Evolutionary conservation across 2,329 filamentous ascomycete species (phyloP).

Genomic region (Colletotrichum brevisporum): DNA sequence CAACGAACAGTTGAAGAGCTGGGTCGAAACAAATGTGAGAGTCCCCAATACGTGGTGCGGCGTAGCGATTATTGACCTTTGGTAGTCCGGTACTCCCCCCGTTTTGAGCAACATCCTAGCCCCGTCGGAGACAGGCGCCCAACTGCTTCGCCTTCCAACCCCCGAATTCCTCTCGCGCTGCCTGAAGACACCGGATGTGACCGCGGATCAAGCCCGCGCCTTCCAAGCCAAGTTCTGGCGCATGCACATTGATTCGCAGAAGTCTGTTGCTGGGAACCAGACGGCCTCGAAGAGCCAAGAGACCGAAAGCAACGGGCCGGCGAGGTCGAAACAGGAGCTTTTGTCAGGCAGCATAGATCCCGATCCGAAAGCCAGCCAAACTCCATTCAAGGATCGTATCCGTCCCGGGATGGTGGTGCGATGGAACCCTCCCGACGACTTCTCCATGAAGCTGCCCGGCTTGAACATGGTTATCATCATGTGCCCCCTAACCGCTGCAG

Average conservation of each 20-base stretch:
- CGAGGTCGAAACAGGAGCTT: constrained; percentile 8
- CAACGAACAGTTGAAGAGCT: constrained; percentile 53
- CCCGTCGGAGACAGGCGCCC: constrained; percentile 56
- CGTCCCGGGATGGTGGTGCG: constrained; percentile 58
- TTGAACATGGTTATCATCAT: constrained; percentile 52
- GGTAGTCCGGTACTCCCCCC: constrained; percentile 56
- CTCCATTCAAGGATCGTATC: constrained; percentile 57
- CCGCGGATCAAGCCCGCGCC: constrained; percentile 55
- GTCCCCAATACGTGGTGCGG: too few species aligned
- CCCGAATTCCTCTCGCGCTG: constrained; percentile 58
- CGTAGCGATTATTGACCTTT: neutral
- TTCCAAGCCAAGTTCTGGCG: constrained; percentile 60
- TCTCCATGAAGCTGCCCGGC: constrained; percentile 33
- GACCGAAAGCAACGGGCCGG: neutral
- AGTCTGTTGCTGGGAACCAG: constrained; percentile 9
- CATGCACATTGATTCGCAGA: constrained; percentile 57
- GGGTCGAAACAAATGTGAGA: constrained; percentile 58
- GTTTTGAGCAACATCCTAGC: constrained; percentile 53
- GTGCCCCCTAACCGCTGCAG: constrained; percentile 44
- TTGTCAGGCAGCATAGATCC: constrained; percentile 49
- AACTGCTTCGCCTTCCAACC: constrained; percentile 56
- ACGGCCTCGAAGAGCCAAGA: neutral
- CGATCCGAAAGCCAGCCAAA: constrained; percentile 37
- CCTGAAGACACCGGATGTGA: constrained; percentile 53
- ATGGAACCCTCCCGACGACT: constrained; percentile 46